Percentiles rank a stretch among this genome's conserved stretches.
These are phyloP conservation scores for Jaapia argillacea DNA, from an alignment of 768 basidiomycete species.

Conservation along the genomic window DNA sequence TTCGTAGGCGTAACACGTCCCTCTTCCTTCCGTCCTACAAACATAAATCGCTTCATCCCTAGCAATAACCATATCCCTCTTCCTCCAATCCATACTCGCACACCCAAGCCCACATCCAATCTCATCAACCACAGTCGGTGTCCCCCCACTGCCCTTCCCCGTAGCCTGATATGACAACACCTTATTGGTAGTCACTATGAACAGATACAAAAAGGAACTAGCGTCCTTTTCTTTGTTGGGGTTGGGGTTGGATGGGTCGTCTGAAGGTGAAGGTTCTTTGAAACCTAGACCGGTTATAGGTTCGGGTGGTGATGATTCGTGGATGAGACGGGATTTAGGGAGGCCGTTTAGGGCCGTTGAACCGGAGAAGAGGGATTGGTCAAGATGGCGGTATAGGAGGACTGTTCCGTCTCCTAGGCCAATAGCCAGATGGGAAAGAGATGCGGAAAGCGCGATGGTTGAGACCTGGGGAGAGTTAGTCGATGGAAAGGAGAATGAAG, in stretches of 20 bases:
- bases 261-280: constrained; percentile 60
- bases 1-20: constrained; percentile 86
- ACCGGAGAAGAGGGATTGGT: constrained; percentile 72
- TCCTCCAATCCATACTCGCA: constrained; percentile 66
- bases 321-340: constrained; percentile 80
- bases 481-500: background rate
- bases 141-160: constrained; percentile 57
- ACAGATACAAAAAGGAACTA: constrained; percentile 45
- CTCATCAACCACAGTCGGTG: constrained; percentile 72
- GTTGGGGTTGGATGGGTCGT: constrained; percentile 19
- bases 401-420: constrained; percentile 95
- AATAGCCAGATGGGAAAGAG: constrained; percentile 77
- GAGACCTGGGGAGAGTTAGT: constrained; percentile 41
- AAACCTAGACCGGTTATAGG: constrained; percentile 93
- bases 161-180: constrained; percentile 71
- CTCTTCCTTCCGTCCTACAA: constrained; percentile 72
- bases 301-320: constrained; percentile 77
- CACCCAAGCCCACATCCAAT: constrained; percentile 81
- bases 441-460: constrained; percentile 67
- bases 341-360: constrained; percentile 59
- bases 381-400: constrained; percentile 81
- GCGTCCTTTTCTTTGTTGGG: constrained; percentile 16
- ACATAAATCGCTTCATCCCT: constrained; percentile 88
- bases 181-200: constrained; percentile 82
- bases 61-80: constrained; percentile 74